Evolutionary conservation across 2,329 filamentous ascomycete species (phyloP).

Genomic region (Orbilia quercus): DNA sequence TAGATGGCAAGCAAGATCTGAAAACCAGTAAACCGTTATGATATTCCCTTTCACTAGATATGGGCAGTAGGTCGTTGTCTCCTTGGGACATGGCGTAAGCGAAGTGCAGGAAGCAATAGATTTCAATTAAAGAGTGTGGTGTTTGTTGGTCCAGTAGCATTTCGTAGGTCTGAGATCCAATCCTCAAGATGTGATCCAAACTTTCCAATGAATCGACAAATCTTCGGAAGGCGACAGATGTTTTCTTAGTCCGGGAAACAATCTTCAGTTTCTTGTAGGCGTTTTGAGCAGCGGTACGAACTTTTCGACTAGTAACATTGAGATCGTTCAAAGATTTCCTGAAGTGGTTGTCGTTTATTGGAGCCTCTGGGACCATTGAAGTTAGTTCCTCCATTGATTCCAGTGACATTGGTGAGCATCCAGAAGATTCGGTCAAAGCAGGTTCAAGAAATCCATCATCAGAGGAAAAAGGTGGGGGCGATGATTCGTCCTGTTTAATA

Average conservation of each 20-base stretch:
- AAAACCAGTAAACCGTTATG: slow-evolving; percentile 43
- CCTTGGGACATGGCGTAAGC: slow-evolving; percentile 55
- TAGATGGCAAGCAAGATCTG: slow-evolving; percentile 45
- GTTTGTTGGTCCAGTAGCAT: slow-evolving; percentile 50
- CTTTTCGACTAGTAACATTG: slow-evolving; percentile 38
- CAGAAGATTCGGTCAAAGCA: background rate
- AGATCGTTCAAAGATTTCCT: slow-evolving; percentile 29
- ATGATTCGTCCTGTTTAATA: slow-evolving; percentile 35
- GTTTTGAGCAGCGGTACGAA: slow-evolving; percentile 41
- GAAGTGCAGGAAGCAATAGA: slow-evolving; percentile 56
- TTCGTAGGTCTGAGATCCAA: slow-evolving; percentile 49
- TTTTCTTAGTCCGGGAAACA: slow-evolving; percentile 38
- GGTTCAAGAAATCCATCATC: slow-evolving; percentile 11
- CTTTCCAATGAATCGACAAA: slow-evolving; percentile 48
- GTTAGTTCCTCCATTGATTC: slow-evolving; percentile 2
- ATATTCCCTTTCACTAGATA: slow-evolving; percentile 40
- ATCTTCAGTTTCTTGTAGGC: slow-evolving; percentile 52
- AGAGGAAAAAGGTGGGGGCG: slow-evolving; percentile 14
- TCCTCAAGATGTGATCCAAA: slow-evolving; percentile 46
- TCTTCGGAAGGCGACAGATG: slow-evolving; percentile 35
- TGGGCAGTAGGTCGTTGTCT: slow-evolving; percentile 40
- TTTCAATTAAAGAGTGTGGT: slow-evolving; percentile 48
- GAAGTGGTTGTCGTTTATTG: slow-evolving; percentile 28
- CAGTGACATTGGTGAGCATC: background rate
- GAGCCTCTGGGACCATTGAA: background rate